Base-by-base conservation (phyloP, 129 eudicot species). In the Ambrosia artemisiifolia region DNA sequence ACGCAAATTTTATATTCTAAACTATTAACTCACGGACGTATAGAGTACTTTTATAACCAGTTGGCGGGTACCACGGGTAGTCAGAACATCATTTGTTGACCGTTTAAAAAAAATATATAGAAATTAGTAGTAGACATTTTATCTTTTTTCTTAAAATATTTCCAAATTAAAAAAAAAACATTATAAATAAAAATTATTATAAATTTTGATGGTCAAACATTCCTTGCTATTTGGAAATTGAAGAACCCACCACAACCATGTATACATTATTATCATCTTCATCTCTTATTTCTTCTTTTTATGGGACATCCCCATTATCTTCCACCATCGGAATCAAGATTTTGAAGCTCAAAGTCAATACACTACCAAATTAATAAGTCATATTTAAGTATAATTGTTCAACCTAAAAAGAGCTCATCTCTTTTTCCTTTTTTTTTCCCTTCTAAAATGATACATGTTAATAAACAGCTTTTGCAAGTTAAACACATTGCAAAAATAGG, bases 171-270 rank as follows among this genome's bases (percentile, higher is more conserved):
- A 40, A 18, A 43, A 18, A 36, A 18, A 35, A 35, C 42, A 17
- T 62, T 17, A 0, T 50, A 10, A 3, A 55, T 40, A 16, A 12
- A 56, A 24, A 13, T 28, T 20, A 20, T 35, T 12, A 43, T 7
- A 1, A 10, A 19, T 20, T 32, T 69, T 12, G 5, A 43, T 55
- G 67, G 72, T 72, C 71, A 77, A 78, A 71, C 67, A 63, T 71
- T 78, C 82, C 77, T 63, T 78, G 40, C 73, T 63, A 64, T 72
- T 78, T 63, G 82, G 82, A 78, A 61, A 70, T 78, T 63, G 82
- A 77, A 78, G 67, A 70, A 78, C 82, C 82, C 82, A 78, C 82
- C 82, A 78, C 82, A 78, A 78, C 71, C 53, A 61, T 70, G 19
- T 78, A 63, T 78, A 71, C 67, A 50, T 78, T 70, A 72, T 71